Percentiles rank a stretch among this genome's conserved stretches.
Conservation (phyloP, 1,284 basidiomycete species). For the Xerocomus nothofagi region DNA sequence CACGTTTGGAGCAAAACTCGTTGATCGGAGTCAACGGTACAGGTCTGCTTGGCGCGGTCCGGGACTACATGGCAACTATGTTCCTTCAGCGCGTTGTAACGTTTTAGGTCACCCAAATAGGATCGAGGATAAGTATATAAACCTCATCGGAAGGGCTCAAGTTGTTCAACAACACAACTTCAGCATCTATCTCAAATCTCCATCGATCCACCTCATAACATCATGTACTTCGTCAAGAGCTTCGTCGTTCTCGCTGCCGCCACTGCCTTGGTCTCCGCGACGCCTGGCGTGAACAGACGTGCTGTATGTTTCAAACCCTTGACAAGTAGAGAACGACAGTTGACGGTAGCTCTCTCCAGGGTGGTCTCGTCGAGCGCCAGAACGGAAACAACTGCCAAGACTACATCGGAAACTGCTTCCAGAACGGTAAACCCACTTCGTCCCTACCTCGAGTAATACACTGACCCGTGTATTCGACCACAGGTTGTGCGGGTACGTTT, state of each 20-base stretch:
- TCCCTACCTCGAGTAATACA: background rate
- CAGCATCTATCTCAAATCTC: no score
- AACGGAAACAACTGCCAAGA: background rate
- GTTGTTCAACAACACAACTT: background rate
- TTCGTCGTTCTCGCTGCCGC: conserved; percentile 5
- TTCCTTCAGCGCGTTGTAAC: background rate
- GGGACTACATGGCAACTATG: background rate
- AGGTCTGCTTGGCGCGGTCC: background rate
- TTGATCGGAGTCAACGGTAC: no score
- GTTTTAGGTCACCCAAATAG: background rate
- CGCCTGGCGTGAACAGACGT: conserved; percentile 1
- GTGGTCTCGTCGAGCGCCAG: background rate
- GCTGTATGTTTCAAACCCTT: conserved; percentile 1
- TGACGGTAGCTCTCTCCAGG: background rate
- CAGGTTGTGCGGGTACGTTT: conserved; percentile 7
- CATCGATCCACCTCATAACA: no score
- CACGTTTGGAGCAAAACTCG: no score
- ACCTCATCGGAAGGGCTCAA: background rate
- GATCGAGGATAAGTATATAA: background rate
- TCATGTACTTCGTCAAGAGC: conserved; percentile 5
- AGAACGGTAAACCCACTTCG: background rate
- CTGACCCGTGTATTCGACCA: background rate
- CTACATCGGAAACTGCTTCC: background rate
- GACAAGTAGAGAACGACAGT: background rate
- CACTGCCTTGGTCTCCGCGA: conserved; percentile 7